phyloP scores from a whole-genome alignment of 148 eudicot species.

The Fagopyrum esculentum region DNA sequence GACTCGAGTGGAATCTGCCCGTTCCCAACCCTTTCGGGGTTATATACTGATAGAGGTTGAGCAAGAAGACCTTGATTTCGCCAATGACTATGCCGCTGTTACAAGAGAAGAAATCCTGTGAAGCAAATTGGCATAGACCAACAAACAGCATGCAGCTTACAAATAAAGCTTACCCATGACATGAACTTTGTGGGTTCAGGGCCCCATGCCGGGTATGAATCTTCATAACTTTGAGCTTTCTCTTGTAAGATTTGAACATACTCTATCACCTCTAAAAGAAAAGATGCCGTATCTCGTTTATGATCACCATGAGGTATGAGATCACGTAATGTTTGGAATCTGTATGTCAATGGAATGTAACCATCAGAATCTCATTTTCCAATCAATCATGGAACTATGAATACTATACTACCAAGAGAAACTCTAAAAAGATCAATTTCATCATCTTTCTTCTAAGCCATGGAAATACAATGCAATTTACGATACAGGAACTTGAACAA shows the following conservation, averaged over 20 bases:
- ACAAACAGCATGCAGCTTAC: not conserved
- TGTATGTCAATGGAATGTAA: conserved; percentile 21
- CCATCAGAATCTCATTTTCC: not conserved
- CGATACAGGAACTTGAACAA: not conserved
- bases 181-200: conserved; percentile 77
- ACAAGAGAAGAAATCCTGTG: not conserved
- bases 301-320: conserved; percentile 86
- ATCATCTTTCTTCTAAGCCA: not conserved
- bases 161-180: conserved; percentile 70
- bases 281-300: conserved; percentile 91
- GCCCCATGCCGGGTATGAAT: conserved; percentile 69
- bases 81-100: conserved; percentile 88
- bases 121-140: not conserved
- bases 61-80: conserved; percentile 50
- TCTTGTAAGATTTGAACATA: conserved; percentile 82
- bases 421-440: not conserved
- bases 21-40: conserved; percentile 34
- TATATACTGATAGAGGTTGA: conserved; percentile 40
- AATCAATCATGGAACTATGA: not conserved
- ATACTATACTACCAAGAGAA: not conserved
- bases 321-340: conserved; percentile 79
- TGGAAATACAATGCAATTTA: not conserved
- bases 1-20: conserved; percentile 28
- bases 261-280: conserved; percentile 84
- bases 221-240: conserved; percentile 78